Evolutionary conservation across 2,329 filamentous ascomycete genomes (phyloP), one percentile per base, ranked within the genome.

Genomic region (Scedosporium boydii): DNA sequence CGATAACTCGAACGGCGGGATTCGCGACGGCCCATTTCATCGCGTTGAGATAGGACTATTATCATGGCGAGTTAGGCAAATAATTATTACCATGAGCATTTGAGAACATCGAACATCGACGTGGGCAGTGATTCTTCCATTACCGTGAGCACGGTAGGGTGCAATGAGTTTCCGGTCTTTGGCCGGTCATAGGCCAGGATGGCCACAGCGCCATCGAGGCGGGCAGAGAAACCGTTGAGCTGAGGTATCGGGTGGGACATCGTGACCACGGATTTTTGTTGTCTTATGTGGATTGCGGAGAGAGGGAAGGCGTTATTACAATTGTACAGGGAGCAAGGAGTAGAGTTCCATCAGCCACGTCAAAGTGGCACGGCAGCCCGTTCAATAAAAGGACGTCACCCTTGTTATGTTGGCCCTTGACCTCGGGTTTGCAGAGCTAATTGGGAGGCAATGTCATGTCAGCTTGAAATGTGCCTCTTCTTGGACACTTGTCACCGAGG

Each of bases 121-220:
- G 14, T 16, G 12, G 18, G 23, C 12, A 26, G 18, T 60, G 44
- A 48, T 48, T 48, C 44, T 48, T 23, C n/a, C n/a, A 23, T n/a
- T 58, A 62, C 60, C 53, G 56, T 62, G 34, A 62, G 29, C 21
- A 62, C 53, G 6, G 51, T 34, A 10, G 29, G 29, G 29, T 57
- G 51, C 18, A 62, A 51, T 10, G 60, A 62, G 27, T 62, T 62
- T 34, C 60, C 60, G 7, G 42, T 62, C 26, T 27, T 18, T 16
- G 60, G 60, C 10, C 42, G 51, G 41, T 62, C 18, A 51, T 62
- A 62, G 10, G 51, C 27, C 21, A 62, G 34, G 48, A 62, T 29
- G 9, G 60, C 60, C 9, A 62, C 60, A 27, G 12, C 34, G 16
- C 51, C 51, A 26, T 62, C 51, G 16, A 62, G n/a, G 29, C 34